Conservation (phyloP, 371 early-diverging fungal species). For the Lichtheimia hyalospora region DNA sequence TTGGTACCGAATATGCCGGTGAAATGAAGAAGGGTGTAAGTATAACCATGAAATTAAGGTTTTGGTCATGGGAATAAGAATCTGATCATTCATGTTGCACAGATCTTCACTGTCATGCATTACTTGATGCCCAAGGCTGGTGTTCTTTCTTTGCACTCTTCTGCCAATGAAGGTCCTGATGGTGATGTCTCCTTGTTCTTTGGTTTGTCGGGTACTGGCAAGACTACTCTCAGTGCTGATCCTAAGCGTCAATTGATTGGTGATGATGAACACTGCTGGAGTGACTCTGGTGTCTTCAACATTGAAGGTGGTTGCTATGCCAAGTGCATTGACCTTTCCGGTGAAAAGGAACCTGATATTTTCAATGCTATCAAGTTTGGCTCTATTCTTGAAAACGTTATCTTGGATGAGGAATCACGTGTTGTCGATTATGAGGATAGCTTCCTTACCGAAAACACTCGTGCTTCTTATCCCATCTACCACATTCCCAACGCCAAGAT, state of each 20-base stretch:
- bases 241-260: slow-evolving; percentile 90
- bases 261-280: slow-evolving; percentile 98
- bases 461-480: slow-evolving; percentile 92
- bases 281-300: slow-evolving; percentile 91
- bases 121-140: slow-evolving; percentile 97
- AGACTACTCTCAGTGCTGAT: slow-evolving; percentile 95
- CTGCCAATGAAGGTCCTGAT: slow-evolving; percentile 87
- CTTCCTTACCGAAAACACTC: slow-evolving; percentile 91
- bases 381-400: slow-evolving; percentile 92
- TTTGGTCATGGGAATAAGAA: not conserved
- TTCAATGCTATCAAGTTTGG: slow-evolving; percentile 89
- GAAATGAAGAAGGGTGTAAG: slow-evolving; percentile 98
- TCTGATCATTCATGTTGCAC: not conserved
- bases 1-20: slow-evolving; percentile 97
- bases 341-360: slow-evolving; percentile 96
- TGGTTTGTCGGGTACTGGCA: slow-evolving; percentile 95
- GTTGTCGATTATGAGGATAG: slow-evolving; percentile 81
- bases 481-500: slow-evolving; percentile 94
- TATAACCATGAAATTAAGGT: not conserved
- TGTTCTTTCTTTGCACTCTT: slow-evolving; percentile 94
- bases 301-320: slow-evolving; percentile 99
- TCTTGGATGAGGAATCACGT: slow-evolving; percentile 76
- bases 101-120: slow-evolving; percentile 96
- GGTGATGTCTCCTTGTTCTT: slow-evolving; percentile 96
- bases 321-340: slow-evolving; percentile 90